These are phyloP conservation scores for Micractinium sp. DNA, from an alignment of 139 green algal species.

Conservation along the genomic window DNA sequence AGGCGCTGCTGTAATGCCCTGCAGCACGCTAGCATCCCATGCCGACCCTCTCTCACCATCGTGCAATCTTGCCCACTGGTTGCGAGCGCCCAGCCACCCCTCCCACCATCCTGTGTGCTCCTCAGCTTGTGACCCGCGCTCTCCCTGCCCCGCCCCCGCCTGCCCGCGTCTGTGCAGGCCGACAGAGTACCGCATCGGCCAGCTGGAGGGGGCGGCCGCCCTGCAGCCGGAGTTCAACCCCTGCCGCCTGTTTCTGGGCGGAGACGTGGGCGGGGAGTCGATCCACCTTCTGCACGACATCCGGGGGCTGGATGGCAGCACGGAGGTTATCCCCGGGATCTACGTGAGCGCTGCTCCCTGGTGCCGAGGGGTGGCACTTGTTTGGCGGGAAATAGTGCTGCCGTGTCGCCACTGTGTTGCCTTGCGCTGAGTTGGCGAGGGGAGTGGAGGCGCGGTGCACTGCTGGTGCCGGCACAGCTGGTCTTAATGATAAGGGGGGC, in stretches of 20 bases:
- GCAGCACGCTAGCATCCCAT: too few relatives aligned
- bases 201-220: conserved; percentile 44
- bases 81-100: not conserved
- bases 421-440: too few relatives aligned
- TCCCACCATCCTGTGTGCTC: not conserved
- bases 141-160: not conserved
- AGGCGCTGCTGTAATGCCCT: too few relatives aligned
- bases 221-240: conserved; percentile 62
- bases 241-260: conserved; percentile 76
- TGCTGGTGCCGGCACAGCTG: too few relatives aligned
- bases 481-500: too few relatives aligned
- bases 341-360: not conserved
- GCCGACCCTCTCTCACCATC: too few relatives aligned
- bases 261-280: conserved; percentile 75
- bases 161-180: conserved; percentile 36
- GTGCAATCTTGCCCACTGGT: too few relatives aligned
- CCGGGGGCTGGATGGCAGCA: conserved; percentile 50
- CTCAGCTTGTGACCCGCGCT: not conserved
- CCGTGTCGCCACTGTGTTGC: too few relatives aligned
- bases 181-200: conserved; percentile 56
- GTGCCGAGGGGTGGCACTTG: too few relatives aligned
- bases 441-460: too few relatives aligned
- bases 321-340: conserved; percentile 43
- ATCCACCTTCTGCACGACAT: conserved; percentile 75
- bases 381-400: too few relatives aligned